Evolutionary conservation across 139 green algal genomes (phyloP).

Genomic region (Asterochloris sp.): DNA sequence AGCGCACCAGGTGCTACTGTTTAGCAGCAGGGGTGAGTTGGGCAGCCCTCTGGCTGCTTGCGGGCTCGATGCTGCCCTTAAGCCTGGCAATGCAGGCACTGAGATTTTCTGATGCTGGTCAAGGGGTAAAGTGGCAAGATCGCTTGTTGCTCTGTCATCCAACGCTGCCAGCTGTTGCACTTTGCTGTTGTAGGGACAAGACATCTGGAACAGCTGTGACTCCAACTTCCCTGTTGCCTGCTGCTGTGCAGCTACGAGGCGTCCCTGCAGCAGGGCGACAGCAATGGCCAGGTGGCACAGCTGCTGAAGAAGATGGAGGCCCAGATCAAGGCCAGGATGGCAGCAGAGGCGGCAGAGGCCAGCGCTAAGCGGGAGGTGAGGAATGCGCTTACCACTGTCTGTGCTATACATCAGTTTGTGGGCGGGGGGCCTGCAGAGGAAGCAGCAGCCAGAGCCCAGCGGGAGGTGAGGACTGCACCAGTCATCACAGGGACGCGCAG

Average conservation of each 20-base stretch:
- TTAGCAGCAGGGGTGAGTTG: background rate
- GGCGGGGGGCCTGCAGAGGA: too few species aligned
- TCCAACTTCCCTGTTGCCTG: background rate
- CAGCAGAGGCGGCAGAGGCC: conserved; percentile 5
- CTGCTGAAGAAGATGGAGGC: conserved; percentile 2
- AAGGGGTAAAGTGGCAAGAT: background rate
- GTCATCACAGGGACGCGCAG: too few species aligned
- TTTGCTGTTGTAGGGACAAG: background rate
- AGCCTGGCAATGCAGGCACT: background rate
- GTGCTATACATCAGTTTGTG: background rate
- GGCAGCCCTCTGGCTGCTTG: background rate
- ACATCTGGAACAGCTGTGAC: background rate
- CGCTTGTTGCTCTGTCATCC: background rate
- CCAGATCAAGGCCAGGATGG: conserved; percentile 10
- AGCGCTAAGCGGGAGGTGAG: conserved; percentile 14
- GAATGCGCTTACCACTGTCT: background rate
- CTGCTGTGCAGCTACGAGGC: conserved; percentile 9
- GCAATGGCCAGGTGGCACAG: background rate
- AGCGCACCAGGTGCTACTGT: background rate
- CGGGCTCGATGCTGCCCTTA: background rate
- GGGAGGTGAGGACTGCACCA: too few species aligned
- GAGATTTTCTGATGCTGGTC: background rate
- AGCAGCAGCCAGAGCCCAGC: too few species aligned
- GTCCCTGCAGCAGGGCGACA: conserved; percentile 9
- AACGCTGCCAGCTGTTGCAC: background rate